Percentiles rank a stretch among this genome's conserved stretches.
Evolutionary conservation across 257 asterid genomes (phyloP).

Genomic region (Penstemon barbatus): DNA sequence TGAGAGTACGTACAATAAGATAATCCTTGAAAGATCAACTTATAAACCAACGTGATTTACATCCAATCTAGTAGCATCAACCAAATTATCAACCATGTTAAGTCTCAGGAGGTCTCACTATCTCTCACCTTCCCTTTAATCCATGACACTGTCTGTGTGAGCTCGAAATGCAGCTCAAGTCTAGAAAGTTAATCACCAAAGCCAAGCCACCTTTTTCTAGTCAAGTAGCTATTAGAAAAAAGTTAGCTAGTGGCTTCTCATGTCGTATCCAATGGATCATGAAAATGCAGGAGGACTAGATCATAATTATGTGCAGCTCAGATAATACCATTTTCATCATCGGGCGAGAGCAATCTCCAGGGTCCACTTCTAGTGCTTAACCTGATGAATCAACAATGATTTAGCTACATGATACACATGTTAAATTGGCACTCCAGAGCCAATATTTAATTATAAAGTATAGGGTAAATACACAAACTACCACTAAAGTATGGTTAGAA

Average conservation of each 20-base stretch:
- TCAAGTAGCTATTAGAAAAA: neutral
- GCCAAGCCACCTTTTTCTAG: neutral
- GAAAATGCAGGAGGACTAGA: neutral
- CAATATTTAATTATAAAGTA: neutral
- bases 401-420: neutral
- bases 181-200: neutral
- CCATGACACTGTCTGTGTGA: neutral
- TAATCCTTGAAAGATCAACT: no score
- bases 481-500: no score
- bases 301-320: conserved; percentile 28
- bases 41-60: no score
- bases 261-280: conserved; percentile 14
- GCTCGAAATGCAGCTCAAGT: neutral
- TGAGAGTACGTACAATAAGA: no score
- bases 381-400: conserved; percentile 42
- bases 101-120: neutral
- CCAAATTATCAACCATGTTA: neutral
- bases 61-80: no score
- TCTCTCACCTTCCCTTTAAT: neutral
- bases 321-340: conserved; percentile 43
- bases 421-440: conserved; percentile 8
- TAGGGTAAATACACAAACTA: neutral
- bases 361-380: conserved; percentile 75
- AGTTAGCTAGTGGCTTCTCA: conserved; percentile 18
- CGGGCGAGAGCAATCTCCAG: conserved; percentile 66